These are phyloP conservation scores for Selaginella tamariscina DNA, from an alignment of 75 land plant species.

Conservation along the genomic window DNA sequence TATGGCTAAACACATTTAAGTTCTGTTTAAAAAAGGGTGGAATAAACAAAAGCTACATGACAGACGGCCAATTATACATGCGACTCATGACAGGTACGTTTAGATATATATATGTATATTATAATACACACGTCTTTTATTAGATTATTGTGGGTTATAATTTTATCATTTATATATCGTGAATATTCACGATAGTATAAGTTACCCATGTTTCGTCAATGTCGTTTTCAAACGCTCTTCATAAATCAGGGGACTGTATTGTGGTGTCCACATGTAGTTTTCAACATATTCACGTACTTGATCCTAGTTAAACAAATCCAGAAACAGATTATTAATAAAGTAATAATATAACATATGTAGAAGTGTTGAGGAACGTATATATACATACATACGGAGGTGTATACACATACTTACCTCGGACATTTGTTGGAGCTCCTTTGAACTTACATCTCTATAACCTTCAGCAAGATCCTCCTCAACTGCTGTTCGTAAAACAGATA, in stretches of 20 bases:
- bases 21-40: too few relatives aligned
- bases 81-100: too few relatives aligned
- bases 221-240: neutral
- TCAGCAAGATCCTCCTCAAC: slow-evolving; percentile 82
- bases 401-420: slow-evolving; percentile 32
- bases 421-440: slow-evolving; percentile 55
- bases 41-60: too few relatives aligned
- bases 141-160: too few relatives aligned
- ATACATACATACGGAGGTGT: neutral
- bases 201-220: too few relatives aligned
- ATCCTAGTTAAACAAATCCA: slow-evolving; percentile 44
- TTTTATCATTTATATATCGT: too few relatives aligned
- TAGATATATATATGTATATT: too few relatives aligned
- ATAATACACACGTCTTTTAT: too few relatives aligned
- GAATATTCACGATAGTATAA: too few relatives aligned
- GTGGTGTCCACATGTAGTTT: slow-evolving; percentile 87
- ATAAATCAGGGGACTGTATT: slow-evolving; percentile 56
- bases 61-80: too few relatives aligned
- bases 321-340: neutral
- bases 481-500: slow-evolving; percentile 79
- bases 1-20: too few relatives aligned
- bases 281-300: slow-evolving; percentile 43
- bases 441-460: slow-evolving; percentile 68
- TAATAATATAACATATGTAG: slow-evolving; percentile 9
- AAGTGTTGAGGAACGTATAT: neutral